A percentile compares a stretch with the other conserved stretches of the same genome.
These are phyloP conservation scores for Cantharellus cinnabarinus DNA, from an alignment of 768 basidiomycete species.

Conservation along the genomic window DNA sequence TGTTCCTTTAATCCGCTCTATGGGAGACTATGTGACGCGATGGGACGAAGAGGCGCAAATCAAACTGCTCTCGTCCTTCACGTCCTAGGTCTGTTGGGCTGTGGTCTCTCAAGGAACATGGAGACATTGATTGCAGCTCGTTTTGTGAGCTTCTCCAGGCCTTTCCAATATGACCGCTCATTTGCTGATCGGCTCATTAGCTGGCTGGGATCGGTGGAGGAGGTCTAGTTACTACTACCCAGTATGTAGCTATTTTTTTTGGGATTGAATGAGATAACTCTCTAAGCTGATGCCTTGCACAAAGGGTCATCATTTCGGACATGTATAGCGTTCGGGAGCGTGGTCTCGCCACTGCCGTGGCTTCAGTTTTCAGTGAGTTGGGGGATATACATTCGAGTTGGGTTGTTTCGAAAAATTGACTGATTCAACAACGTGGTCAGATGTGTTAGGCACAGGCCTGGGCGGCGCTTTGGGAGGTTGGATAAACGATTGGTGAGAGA, in stretches of 20 bases:
- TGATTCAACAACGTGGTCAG: background rate
- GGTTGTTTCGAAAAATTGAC: background rate
- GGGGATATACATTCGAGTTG: background rate
- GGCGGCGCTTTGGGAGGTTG: conserved; percentile 57
- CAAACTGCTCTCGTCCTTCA: conserved; percentile 42
- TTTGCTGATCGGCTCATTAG: conserved; percentile 18
- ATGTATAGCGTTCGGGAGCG: conserved; percentile 58
- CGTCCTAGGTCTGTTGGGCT: conserved; percentile 41
- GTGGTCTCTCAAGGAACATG: conserved; percentile 51
- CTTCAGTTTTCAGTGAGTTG: conserved; percentile 45
- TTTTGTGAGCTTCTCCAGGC: conserved; percentile 31
- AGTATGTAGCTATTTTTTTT: conserved; percentile 23
- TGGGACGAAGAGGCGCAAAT: conserved; percentile 52
- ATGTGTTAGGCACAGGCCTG: conserved; percentile 52
- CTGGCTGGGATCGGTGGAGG: conserved; percentile 63
- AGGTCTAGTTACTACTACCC: conserved; percentile 47
- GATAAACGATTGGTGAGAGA: conserved; percentile 40
- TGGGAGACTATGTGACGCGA: conserved; percentile 55
- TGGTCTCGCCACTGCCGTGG: conserved; percentile 50
- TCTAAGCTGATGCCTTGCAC: background rate
- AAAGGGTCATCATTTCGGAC: conserved; percentile 54
- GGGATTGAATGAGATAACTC: too few relatives aligned
- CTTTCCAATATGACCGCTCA: background rate
- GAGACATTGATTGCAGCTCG: conserved; percentile 47
- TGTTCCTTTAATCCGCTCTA: conserved; percentile 72